phyloP scores from a whole-genome alignment of 2,329 filamentous ascomycete genomes.

The Fusarium succisae region DNA sequence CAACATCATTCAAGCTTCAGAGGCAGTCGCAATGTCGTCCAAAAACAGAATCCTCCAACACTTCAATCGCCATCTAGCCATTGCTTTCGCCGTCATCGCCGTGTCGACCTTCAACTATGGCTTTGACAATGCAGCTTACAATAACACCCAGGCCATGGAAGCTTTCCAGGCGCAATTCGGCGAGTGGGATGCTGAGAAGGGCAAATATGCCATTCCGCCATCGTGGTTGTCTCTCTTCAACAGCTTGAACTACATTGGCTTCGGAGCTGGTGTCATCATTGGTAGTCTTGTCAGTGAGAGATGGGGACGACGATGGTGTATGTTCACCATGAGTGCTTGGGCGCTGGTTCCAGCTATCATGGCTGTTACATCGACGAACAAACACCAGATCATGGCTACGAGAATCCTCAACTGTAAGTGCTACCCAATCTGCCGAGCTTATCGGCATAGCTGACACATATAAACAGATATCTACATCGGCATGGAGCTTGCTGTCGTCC shows the following conservation, averaged over 20 bases:
- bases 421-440: neutral
- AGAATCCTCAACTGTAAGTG: conserved; percentile 32
- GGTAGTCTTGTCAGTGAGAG: conserved; percentile 39
- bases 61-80: conserved; percentile 36
- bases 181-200: conserved; percentile 33
- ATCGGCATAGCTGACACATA: neutral
- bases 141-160: conserved; percentile 49
- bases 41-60: conserved; percentile 20
- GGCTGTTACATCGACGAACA: conserved; percentile 29
- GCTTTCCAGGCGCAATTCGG: conserved; percentile 49
- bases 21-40: neutral
- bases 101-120: conserved; percentile 52
- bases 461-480: conserved; percentile 25
- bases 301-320: conserved; percentile 43
- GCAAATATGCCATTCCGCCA: conserved; percentile 42
- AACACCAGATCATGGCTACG: conserved; percentile 39
- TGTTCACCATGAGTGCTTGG: conserved; percentile 50
- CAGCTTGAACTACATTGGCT: conserved; percentile 49
- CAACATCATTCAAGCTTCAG: rapidly evolving
- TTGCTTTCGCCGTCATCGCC: conserved; percentile 44
- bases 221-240: conserved; percentile 50
- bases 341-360: conserved; percentile 40
- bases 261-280: conserved; percentile 41
- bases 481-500: conserved; percentile 43
- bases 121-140: conserved; percentile 52